Conservation (phyloP, 2,329 filamentous ascomycete species). For the Colletotrichum simmondsii region DNA sequence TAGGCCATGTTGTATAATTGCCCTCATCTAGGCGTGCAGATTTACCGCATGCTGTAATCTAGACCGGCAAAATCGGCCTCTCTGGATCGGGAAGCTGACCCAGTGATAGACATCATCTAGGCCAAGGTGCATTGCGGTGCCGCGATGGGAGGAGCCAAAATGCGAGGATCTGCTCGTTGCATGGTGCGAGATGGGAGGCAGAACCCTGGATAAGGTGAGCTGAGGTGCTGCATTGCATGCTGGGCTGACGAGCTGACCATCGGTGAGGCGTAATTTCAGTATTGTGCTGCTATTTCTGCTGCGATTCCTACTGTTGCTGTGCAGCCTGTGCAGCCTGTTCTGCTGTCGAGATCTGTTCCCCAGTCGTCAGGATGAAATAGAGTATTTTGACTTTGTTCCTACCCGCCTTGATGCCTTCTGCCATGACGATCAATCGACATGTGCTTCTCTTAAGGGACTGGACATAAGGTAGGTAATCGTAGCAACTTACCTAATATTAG, state of each 20-base stretch:
- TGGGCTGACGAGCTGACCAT: neutral
- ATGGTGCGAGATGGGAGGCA: slow-evolving; percentile 1
- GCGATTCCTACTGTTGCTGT: neutral
- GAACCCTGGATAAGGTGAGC: neutral
- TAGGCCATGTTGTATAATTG: neutral
- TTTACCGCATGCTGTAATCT: slow-evolving; percentile 4
- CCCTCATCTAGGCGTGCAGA: neutral
- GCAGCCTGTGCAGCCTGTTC: neutral
- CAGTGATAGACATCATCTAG: slow-evolving; percentile 12
- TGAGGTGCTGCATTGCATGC: neutral
- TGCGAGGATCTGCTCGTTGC: slow-evolving; percentile 19
- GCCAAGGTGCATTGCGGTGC: neutral
- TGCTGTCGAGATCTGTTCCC: neutral
- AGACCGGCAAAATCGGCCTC: neutral
- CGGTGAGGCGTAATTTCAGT: neutral
- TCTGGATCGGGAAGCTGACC: slow-evolving; percentile 23
- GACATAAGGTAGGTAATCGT: neutral
- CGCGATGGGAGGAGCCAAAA: neutral
- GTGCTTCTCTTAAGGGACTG: neutral
- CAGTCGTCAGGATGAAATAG: neutral
- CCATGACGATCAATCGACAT: neutral
- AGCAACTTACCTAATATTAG: neutral
- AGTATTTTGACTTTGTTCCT: neutral
- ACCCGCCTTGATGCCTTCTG: neutral
- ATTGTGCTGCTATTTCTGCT: neutral